Evolutionary conservation across 1,284 basidiomycete species (phyloP).

Genomic region (Laetiporus sulphureus): DNA sequence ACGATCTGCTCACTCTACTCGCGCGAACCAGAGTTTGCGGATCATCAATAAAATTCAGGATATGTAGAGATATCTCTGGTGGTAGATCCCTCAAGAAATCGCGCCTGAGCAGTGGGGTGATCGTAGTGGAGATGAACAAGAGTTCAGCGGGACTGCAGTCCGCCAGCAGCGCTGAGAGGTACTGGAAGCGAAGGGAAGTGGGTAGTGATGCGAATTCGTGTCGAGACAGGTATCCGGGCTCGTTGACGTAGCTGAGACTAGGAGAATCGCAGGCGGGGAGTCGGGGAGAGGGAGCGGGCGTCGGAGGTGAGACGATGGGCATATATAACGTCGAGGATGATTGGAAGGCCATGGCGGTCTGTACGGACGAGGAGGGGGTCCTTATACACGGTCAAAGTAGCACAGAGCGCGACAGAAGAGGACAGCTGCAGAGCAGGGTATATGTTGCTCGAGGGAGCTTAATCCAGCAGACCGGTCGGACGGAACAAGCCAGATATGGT

Average conservation of each 20-base stretch:
- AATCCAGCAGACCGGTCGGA: background rate
- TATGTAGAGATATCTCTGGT: slow-evolving; percentile 76
- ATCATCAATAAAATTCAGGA: slow-evolving; percentile 81
- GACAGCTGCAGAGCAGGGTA: no score
- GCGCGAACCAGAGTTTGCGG: slow-evolving; percentile 71
- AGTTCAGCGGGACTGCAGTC: slow-evolving; percentile 73
- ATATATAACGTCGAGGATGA: slow-evolving; percentile 35
- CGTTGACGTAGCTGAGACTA: slow-evolving; percentile 12
- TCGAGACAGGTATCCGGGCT: slow-evolving; percentile 24
- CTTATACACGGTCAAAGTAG: no score
- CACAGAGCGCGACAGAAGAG: background rate
- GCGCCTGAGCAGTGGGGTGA: slow-evolving; percentile 78
- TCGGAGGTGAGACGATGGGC: slow-evolving; percentile 58
- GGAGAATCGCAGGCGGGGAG: slow-evolving; percentile 18
- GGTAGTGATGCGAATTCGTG: slow-evolving; percentile 32
- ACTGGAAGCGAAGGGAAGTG: slow-evolving; percentile 45
- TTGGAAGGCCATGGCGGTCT: background rate
- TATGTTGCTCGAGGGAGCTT: no score
- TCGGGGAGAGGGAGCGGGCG: slow-evolving; percentile 60
- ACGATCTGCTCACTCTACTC: slow-evolving; percentile 69
- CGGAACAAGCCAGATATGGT: background rate
- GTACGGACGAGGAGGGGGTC: background rate
- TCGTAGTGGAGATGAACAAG: slow-evolving; percentile 67
- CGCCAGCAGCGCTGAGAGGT: slow-evolving; percentile 57
- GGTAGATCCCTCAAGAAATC: slow-evolving; percentile 86